phyloP scores from a whole-genome alignment of 371 early-diverging fungal genomes.

The Fennellomyces sp. region DNA sequence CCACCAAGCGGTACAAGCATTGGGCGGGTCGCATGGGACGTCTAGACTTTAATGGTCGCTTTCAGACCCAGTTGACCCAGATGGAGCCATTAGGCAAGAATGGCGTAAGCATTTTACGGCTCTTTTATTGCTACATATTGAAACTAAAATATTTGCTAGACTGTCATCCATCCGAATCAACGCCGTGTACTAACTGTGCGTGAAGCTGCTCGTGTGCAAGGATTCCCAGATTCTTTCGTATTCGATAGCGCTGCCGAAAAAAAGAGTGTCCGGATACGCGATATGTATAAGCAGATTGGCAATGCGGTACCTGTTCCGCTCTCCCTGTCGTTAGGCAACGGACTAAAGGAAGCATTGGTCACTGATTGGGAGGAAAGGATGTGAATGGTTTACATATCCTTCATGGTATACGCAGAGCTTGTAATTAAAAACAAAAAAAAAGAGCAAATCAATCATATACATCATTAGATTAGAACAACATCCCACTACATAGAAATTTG shows the following conservation, averaged over 20 bases:
- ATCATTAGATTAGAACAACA: background rate
- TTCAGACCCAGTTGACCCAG: conserved; percentile 57
- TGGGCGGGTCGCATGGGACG: conserved; percentile 62
- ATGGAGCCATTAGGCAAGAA: conserved; percentile 59
- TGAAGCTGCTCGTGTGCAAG: conserved; percentile 66
- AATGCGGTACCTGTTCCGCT: conserved; percentile 67
- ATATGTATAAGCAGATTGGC: conserved; percentile 61
- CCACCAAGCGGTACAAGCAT: conserved; percentile 51
- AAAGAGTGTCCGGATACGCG: conserved; percentile 18
- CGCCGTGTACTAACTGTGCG: conserved; percentile 56
- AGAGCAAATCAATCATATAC: background rate
- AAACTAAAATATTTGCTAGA: too few relatives aligned
- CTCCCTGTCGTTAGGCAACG: conserved; percentile 46
- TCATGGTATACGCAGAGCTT: too few relatives aligned
- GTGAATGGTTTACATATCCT: too few relatives aligned
- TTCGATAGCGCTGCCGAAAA: conserved; percentile 34
- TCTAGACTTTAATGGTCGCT: conserved; percentile 50
- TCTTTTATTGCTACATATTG: too few relatives aligned
- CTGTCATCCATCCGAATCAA: conserved; percentile 62
- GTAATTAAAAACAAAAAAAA: background rate
- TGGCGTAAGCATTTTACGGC: conserved; percentile 29
- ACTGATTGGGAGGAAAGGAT: conserved; percentile 14
- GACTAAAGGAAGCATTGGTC: conserved; percentile 45
- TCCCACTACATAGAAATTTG: too few relatives aligned
- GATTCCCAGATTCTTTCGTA: conserved; percentile 64